Conservation (phyloP, 176 grass and related monocot genomes). For the Alopecurus myosuroides region DNA sequence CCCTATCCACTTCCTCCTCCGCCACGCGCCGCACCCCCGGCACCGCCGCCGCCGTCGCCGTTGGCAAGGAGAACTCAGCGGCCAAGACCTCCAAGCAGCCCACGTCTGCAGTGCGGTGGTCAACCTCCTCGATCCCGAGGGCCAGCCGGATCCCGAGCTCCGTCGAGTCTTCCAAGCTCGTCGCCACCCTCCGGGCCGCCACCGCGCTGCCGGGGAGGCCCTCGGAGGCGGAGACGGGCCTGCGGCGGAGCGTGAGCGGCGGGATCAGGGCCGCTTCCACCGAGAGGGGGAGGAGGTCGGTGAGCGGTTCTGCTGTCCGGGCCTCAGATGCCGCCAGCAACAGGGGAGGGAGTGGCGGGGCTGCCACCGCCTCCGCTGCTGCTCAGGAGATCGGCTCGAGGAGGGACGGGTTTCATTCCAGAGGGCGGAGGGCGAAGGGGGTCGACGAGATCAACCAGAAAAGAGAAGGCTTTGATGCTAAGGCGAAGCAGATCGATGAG, state of each 20-base stretch:
- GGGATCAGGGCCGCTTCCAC: conserved; percentile 52
- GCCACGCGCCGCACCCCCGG: conserved; percentile 33
- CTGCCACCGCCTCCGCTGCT: background rate
- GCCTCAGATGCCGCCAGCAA: background rate
- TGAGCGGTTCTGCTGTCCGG: conserved; percentile 4
- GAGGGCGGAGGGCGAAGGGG: background rate
- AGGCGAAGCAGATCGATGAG: conserved; percentile 27
- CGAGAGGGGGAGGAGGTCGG: conserved; percentile 44
- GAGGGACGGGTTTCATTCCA: conserved; percentile 19
- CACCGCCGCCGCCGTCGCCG: background rate
- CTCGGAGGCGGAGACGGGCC: conserved; percentile 29
- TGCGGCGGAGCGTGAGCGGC: conserved; percentile 49
- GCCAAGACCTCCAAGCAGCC: conserved; percentile 32
- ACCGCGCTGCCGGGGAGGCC: conserved; percentile 35
- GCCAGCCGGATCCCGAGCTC: conserved; percentile 57
- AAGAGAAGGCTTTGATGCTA: conserved; percentile 38
- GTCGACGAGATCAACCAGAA: conserved; percentile 25
- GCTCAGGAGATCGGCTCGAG: conserved; percentile 6
- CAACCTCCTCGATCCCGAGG: conserved; percentile 79
- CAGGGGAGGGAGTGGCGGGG: conserved; percentile 17
- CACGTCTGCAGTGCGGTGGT: conserved; percentile 49
- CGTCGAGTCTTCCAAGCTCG: conserved; percentile 43
- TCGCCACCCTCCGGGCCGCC: conserved; percentile 31
- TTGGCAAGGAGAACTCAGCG: conserved; percentile 39
- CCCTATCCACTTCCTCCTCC: conserved; percentile 11